phyloP scores from a whole-genome alignment of 805 yeast genomes.

The Starmerella stigmatis region DNA sequence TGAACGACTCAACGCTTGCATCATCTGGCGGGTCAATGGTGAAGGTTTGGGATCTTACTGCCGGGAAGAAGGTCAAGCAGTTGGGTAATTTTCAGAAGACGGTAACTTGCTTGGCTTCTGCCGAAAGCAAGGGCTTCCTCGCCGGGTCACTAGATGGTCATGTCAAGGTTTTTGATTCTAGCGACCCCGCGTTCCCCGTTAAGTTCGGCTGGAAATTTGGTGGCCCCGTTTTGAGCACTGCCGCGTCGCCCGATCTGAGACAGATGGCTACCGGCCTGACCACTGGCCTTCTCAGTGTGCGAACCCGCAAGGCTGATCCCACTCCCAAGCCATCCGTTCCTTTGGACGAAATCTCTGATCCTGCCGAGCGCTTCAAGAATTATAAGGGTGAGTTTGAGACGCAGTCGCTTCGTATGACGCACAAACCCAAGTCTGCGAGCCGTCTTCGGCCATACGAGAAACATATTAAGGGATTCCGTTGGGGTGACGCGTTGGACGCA shows the following conservation, averaged over 20 bases:
- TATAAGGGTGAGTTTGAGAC: constrained; percentile 82
- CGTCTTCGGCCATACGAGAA: constrained; percentile 74
- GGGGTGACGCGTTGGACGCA: constrained; percentile 85
- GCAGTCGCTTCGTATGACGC: constrained; percentile 41
- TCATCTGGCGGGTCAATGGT: constrained; percentile 76
- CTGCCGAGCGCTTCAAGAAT: constrained; percentile 70
- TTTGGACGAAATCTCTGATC: background rate
- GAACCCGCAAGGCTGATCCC: constrained; percentile 70
- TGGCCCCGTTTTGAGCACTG: constrained; percentile 81
- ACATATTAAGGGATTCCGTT: constrained; percentile 74
- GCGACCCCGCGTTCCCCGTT: constrained; percentile 59
- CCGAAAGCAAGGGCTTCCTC: constrained; percentile 66
- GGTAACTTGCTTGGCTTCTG: constrained; percentile 69
- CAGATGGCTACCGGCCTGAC: constrained; percentile 89
- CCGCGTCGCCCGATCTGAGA: constrained; percentile 74
- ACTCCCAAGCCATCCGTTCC: constrained; percentile 31
- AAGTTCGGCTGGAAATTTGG: constrained; percentile 97
- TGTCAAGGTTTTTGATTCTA: constrained; percentile 82
- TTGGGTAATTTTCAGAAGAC: constrained; percentile 86
- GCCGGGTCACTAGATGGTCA: constrained; percentile 97
- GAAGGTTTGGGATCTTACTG: constrained; percentile 83
- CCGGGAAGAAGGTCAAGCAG: constrained; percentile 59
- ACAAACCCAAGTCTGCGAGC: constrained; percentile 32
- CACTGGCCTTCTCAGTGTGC: constrained; percentile 76
- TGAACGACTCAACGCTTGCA: constrained; percentile 64